phyloP scores from a whole-genome alignment of 495 filamentous ascomycete species.

The Podospora didyma region DNA sequence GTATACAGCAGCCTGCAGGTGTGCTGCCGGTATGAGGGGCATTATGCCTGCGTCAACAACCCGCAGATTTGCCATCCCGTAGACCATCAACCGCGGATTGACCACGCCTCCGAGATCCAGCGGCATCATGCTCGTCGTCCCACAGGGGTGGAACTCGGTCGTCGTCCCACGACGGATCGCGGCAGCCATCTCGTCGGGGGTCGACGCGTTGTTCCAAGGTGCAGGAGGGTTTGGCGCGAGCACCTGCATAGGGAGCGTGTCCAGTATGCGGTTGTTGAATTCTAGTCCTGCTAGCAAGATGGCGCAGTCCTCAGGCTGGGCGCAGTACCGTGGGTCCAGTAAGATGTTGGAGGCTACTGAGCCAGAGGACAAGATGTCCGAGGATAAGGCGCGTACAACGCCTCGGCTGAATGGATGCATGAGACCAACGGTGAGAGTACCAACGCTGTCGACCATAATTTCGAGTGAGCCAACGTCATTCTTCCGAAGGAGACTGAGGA shows the following conservation, averaged over 20 bases:
- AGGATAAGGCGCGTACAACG: slow-evolving; percentile 28
- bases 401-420: slow-evolving; percentile 37
- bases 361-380: slow-evolving; percentile 25
- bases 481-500: slow-evolving; percentile 18
- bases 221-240: slow-evolving; percentile 17
- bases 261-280: slow-evolving; percentile 27
- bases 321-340: slow-evolving; percentile 30
- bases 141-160: slow-evolving; percentile 27
- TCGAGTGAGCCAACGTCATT: slow-evolving; percentile 22
- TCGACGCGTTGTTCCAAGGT: slow-evolving; percentile 2
- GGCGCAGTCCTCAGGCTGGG: slow-evolving; percentile 30
- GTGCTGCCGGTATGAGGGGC: slow-evolving; percentile 42
- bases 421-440: slow-evolving; percentile 28
- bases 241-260: slow-evolving; percentile 31
- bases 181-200: slow-evolving; percentile 3
- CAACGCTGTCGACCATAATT: slow-evolving; percentile 30
- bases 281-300: slow-evolving; percentile 21
- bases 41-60: slow-evolving; percentile 52
- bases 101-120: slow-evolving; percentile 40
- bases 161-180: slow-evolving; percentile 14
- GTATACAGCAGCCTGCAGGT: slow-evolving; percentile 48
- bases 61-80: slow-evolving; percentile 37
- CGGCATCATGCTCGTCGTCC: slow-evolving; percentile 46
- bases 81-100: slow-evolving; percentile 41
- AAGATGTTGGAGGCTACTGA: slow-evolving; percentile 25